Conservation (phyloP, 2,329 filamentous ascomycete species). For the Rosellinia necatrix region DNA sequence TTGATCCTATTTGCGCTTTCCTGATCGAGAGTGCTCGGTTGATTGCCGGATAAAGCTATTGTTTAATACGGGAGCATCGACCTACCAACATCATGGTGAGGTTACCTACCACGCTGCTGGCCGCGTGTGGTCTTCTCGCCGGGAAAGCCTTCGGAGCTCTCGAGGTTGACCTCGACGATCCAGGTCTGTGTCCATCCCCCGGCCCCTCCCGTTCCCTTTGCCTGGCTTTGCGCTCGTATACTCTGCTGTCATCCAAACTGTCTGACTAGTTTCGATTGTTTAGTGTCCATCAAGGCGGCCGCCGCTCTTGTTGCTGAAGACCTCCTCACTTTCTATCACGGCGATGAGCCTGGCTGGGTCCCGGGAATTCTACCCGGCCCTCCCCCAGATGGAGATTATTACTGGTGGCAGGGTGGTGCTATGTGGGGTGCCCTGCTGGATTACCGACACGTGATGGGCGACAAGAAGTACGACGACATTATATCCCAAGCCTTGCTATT, state of each 20-base stretch:
- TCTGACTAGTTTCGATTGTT: conserved; percentile 3
- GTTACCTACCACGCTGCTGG: conserved; percentile 35
- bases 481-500: conserved; percentile 61
- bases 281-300: conserved; percentile 52
- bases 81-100: conserved; percentile 21
- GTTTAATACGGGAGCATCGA: neutral
- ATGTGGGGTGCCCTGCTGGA: conserved; percentile 72
- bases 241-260: neutral
- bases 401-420: conserved; percentile 76
- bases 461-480: conserved; percentile 64
- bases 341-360: conserved; percentile 55
- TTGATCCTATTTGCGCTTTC: conserved; percentile 4
- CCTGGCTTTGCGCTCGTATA: too few species aligned
- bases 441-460: conserved; percentile 71
- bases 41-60: neutral
- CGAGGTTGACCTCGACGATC: conserved; percentile 38
- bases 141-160: conserved; percentile 34
- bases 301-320: conserved; percentile 56
- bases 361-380: conserved; percentile 63
- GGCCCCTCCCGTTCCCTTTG: neutral
- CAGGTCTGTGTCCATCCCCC: conserved; percentile 31
- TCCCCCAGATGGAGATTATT: conserved; percentile 61
- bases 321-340: conserved; percentile 56
- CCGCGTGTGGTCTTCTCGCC: conserved; percentile 34
- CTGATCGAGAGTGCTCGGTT: conserved; percentile 1